Evolutionary conservation across 1,284 basidiomycete species (phyloP).

Genomic region (Boletus mariae): DNA sequence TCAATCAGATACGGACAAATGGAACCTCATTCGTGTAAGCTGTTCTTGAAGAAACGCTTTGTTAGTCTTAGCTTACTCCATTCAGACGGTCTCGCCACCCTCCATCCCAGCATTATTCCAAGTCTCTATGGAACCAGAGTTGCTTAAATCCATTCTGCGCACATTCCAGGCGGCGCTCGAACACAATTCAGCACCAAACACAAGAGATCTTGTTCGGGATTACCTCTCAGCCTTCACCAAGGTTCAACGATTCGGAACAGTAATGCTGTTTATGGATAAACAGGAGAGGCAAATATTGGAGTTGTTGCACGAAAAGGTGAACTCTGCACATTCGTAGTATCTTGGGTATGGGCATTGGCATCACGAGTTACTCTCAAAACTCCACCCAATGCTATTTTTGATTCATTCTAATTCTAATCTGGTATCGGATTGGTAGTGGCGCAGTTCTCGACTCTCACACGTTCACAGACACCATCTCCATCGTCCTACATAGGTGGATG

Average conservation of each 20-base stretch:
- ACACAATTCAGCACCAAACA: conserved; percentile 13
- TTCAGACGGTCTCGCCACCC: conserved; percentile 49
- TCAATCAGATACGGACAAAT: conserved; percentile 40
- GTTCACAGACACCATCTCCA: background rate
- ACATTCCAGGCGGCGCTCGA: conserved; percentile 42
- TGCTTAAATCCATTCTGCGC: conserved; percentile 54
- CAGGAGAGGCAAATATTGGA: conserved; percentile 46
- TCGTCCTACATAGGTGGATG: background rate
- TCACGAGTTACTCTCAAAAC: background rate
- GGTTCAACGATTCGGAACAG: conserved; percentile 59
- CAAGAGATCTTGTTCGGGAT: conserved; percentile 32
- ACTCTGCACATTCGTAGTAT: conserved; percentile 8
- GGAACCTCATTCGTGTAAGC: conserved; percentile 52
- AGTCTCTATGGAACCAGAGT: conserved; percentile 58
- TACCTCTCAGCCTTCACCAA: conserved; percentile 51
- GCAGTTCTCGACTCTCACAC: background rate
- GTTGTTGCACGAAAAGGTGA: conserved; percentile 35
- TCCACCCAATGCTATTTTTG: background rate
- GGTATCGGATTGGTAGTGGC: background rate
- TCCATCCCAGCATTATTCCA: conserved; percentile 59
- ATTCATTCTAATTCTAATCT: background rate
- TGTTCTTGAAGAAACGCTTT: background rate
- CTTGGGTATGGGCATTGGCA: background rate
- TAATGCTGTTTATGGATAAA: conserved; percentile 57
- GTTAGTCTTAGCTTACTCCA: background rate